Percentiles rank a stretch among this genome's conserved stretches.
phyloP scores from a whole-genome alignment of 2,329 filamentous ascomycete genomes.

The Cephalotrichum gorgonifer region DNA sequence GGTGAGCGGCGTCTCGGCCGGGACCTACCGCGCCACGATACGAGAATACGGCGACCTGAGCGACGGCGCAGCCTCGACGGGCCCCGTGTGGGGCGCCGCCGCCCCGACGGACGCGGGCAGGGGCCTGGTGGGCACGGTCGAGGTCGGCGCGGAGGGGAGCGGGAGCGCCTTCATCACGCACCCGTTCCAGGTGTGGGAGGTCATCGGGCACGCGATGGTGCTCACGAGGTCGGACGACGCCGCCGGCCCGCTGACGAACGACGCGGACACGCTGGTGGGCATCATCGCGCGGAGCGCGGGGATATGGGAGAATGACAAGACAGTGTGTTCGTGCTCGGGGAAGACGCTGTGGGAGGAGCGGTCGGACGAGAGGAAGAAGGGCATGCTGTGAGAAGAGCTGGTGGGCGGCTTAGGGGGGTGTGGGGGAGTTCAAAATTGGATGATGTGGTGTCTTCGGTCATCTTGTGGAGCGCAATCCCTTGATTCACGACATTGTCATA shows the following conservation, averaged over 20 bases:
- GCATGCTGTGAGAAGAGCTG: slow-evolving; percentile 62
- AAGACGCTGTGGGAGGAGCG: slow-evolving; percentile 98
- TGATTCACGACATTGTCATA: no score
- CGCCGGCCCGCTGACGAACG: slow-evolving; percentile 52
- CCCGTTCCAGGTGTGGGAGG: slow-evolving; percentile 83
- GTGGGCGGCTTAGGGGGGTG: no score
- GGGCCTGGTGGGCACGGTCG: slow-evolving; percentile 59
- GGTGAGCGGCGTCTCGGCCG: slow-evolving; percentile 69
- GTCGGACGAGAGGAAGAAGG: slow-evolving; percentile 76
- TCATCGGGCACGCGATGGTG: slow-evolving; percentile 88
- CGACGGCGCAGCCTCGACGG: slow-evolving; percentile 70
- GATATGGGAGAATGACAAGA: slow-evolving; percentile 99
- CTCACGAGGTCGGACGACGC: slow-evolving; percentile 56
- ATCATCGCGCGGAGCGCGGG: slow-evolving; percentile 92
- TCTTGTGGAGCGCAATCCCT: background rate
- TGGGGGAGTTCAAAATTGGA: background rate
- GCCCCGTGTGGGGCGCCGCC: slow-evolving; percentile 63
- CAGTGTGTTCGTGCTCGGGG: slow-evolving; percentile 91
- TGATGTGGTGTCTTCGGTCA: background rate
- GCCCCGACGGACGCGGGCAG: slow-evolving; percentile 28
- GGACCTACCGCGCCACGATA: slow-evolving; percentile 74
- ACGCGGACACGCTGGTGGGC: slow-evolving; percentile 77
- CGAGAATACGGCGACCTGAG: slow-evolving; percentile 82
- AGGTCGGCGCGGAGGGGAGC: slow-evolving; percentile 64
- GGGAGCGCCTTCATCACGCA: slow-evolving; percentile 75